A percentile compares a stretch with the other conserved stretches of the same genome.
Evolutionary conservation across 257 asterid species (phyloP).

Genomic region (Schizonepeta tenuifolia): DNA sequence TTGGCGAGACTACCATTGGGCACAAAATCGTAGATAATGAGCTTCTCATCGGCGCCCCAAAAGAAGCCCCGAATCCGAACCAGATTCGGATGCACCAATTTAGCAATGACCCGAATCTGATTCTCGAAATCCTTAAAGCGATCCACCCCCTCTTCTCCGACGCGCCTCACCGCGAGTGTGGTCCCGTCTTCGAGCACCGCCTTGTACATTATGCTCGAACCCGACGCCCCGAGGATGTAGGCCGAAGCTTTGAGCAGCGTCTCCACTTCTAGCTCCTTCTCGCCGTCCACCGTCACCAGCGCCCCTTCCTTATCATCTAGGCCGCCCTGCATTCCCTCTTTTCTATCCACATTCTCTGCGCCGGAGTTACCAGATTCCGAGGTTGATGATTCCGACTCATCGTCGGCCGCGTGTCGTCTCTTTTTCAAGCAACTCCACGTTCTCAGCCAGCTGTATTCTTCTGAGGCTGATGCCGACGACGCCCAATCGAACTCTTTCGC

Average conservation of each 20-base stretch:
- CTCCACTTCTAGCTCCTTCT: slow-evolving; percentile 77
- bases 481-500: slow-evolving; percentile 84
- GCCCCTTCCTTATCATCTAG: slow-evolving; percentile 65
- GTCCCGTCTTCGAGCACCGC: slow-evolving; percentile 92
- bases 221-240: slow-evolving; percentile 85
- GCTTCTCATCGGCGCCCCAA: slow-evolving; percentile 93
- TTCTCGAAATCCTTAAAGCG: slow-evolving; percentile 87
- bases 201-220: slow-evolving; percentile 94
- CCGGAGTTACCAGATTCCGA: slow-evolving; percentile 57
- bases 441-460: slow-evolving; percentile 70
- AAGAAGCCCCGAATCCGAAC: slow-evolving; percentile 87
- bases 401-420: slow-evolving; percentile 40
- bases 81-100: slow-evolving; percentile 83
- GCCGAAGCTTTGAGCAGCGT: slow-evolving; percentile 92
- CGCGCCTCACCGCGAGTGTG: slow-evolving; percentile 76
- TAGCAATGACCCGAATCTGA: slow-evolving; percentile 72
- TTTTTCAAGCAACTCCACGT: slow-evolving; percentile 75
- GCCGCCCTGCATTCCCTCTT: not conserved
- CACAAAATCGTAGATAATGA: slow-evolving; percentile 88
- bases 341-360: slow-evolving; percentile 19
- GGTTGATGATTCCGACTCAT: slow-evolving; percentile 38
- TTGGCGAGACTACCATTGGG: slow-evolving; percentile 95
- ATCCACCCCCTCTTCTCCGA: slow-evolving; percentile 86
- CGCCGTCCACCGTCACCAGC: slow-evolving; percentile 83
- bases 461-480: slow-evolving; percentile 58